phyloP scores from a whole-genome alignment of 257 asterid species.

The Solanum stenotomum region DNA sequence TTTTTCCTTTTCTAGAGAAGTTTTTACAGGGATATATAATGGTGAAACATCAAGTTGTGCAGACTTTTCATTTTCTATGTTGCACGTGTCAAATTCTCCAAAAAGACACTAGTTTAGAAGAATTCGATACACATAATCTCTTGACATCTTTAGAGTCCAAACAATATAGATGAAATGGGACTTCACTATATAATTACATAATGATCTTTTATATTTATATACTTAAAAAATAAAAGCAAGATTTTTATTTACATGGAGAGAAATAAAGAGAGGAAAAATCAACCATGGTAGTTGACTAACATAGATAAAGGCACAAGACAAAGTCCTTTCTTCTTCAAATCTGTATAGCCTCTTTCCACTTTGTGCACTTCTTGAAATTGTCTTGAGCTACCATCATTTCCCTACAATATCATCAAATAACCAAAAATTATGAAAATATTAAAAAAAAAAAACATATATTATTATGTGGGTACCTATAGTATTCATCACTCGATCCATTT shows the following conservation, averaged over 20 bases:
- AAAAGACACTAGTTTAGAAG: no score
- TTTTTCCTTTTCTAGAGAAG: not conserved
- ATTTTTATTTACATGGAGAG: not conserved
- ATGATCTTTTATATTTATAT: not conserved
- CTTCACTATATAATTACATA: not conserved
- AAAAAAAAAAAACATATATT: not conserved
- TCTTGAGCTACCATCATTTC: conserved; percentile 1
- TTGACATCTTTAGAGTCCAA: no score
- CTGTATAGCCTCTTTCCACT: conserved; percentile 12
- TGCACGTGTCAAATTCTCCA: not conserved
- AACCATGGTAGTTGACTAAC: conserved; percentile 24
- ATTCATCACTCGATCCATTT: not conserved
- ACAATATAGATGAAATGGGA: not conserved
- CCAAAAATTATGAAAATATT: not conserved
- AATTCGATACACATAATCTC: no score
- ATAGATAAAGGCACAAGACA: conserved; percentile 53
- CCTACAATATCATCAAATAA: conserved; percentile 20
- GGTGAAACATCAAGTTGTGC: no score
- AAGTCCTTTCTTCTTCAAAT: conserved; percentile 40
- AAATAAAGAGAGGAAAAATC: not conserved
- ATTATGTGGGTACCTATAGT: not conserved
- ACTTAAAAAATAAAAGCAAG: not conserved
- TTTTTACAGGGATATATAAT: no score
- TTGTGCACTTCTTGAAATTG: not conserved
- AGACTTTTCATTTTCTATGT: no score